These are phyloP conservation scores for Globisporangium splendens DNA, from an alignment of 352 stramenopile species.

Conservation along the genomic window DNA sequence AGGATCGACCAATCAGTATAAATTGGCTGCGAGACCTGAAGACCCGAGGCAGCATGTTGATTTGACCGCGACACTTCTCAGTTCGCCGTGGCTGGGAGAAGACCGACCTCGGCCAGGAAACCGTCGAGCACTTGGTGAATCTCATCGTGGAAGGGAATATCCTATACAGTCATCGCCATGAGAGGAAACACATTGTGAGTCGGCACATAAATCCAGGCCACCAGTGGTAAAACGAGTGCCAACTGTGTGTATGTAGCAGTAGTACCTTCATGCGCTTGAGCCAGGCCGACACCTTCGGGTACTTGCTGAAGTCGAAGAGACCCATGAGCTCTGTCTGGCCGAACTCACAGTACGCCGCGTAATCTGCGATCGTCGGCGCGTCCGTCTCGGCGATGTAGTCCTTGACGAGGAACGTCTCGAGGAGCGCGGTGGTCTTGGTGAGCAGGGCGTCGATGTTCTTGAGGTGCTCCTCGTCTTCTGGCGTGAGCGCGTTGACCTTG, in stretches of 20 bases:
- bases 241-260: too few species aligned
- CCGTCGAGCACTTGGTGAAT: slow-evolving; percentile 28
- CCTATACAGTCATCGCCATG: too few species aligned
- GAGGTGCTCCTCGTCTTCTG: slow-evolving; percentile 30
- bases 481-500: slow-evolving; percentile 26
- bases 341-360: slow-evolving; percentile 53
- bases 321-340: slow-evolving; percentile 61
- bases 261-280: slow-evolving; percentile 46
- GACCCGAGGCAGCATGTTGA: too few species aligned
- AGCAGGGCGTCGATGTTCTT: slow-evolving; percentile 35
- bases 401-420: slow-evolving; percentile 49
- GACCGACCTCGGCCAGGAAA: not conserved
- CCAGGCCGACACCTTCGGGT: slow-evolving; percentile 47
- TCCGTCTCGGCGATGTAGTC: slow-evolving; percentile 46
- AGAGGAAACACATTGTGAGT: too few species aligned
- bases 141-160: slow-evolving; percentile 47
- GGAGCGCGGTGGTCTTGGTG: slow-evolving; percentile 23
- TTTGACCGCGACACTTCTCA: too few species aligned
- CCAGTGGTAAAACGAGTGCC: too few species aligned
- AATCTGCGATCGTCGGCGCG: slow-evolving; percentile 59
- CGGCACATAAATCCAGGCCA: too few species aligned
- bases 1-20: too few species aligned
- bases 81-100: too few species aligned
- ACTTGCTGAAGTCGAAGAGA: slow-evolving; percentile 43
- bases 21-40: too few species aligned